Base-by-base conservation (phyloP, 352 stramenopile genomes). In the Pythium grandisporangium region DNA sequence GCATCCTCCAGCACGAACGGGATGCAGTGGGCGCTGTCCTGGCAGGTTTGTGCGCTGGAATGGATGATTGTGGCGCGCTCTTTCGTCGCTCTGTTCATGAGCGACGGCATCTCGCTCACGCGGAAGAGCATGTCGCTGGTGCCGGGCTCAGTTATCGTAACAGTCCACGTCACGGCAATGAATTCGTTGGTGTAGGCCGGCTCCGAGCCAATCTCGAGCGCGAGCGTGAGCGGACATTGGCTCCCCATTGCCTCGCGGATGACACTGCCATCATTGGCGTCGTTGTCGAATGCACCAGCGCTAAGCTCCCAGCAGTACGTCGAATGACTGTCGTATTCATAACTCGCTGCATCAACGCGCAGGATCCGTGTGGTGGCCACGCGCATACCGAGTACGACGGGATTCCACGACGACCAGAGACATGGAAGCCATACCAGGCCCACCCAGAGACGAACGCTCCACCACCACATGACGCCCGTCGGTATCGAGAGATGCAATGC, bases 301-400 rank as follows among this genome's bases (percentile, higher is more conserved):
- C 41, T 24, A 11, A 68, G 42, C 3, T 30, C 46, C 59, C 59
- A 73, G 38, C 63, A 73, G 34, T 64, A 70, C 7, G 63, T 73
- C 24, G 62, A 66, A 20, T 36, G 13, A 29, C 58, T 58, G 13
- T 69, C 55, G 19, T 54, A 50, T 13, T 43, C 44, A 37, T 42
- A n/a, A n/a, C n/a, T n/a, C n/a, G n/a, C n/a, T n/a, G n/a, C n/a
- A n/a, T n/a, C n/a, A n/a, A n/a, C n/a, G n/a, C n/a, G n/a, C n/a
- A n/a, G n/a, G n/a, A n/a, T n/a, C n/a, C n/a, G n/a, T n/a, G n/a
- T n/a, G n/a, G n/a, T n/a, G n/a, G n/a, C n/a, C n/a, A n/a, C n/a
- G n/a, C n/a, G n/a, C n/a, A n/a, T n/a, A n/a, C n/a, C n/a, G n/a
- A n/a, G n/a, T n/a, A n/a, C n/a, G n/a, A n/a, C n/a, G n/a, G n/a